Base-by-base conservation (phyloP, 1,284 basidiomycete species). In the Microbotryum silenes-acaulis region DNA sequence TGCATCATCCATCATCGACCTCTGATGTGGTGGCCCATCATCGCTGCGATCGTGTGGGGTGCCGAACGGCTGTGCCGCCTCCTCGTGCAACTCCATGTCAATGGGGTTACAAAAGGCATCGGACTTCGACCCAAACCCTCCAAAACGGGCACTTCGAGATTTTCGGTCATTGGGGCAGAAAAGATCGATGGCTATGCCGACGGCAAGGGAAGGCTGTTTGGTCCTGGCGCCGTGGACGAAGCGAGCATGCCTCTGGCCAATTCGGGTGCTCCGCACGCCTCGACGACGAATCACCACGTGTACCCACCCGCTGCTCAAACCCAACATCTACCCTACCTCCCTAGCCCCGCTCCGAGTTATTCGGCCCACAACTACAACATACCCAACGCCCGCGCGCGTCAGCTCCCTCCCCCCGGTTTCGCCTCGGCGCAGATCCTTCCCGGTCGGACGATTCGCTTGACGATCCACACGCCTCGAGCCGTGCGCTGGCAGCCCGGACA, bases 371-470 rank as follows among this genome's bases (percentile, higher is more conserved):
- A 52, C 52, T 21, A 51, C 51, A 51, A 7, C 48, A 27, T 7
- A 53, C 47, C 52, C 61, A 37, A 21, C 48, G 14, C 23, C 46
- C 61, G 14, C 33, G 27, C 57, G 21, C 59, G 54, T 6, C 48
- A n/a, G 7, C 61, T 77, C 4, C 83, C 83, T 9, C 83, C 85
- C 7, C 78, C 81, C 7, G 87, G 87, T 2, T 89, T 81, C 74
- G 87, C 85, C 1, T 83, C 87, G 57, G 86, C 84, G 1, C 87
- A 90, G 71, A 78, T 91, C 3, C 78, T 92, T 14, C 85, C 89
- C 0, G 90, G 89, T 4, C 80, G 83, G 20, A 89, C 86, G 4
- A 75, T 92, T 21, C 85, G 89, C 23, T 74, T 92, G 23, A 85
- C 86, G 1, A 77, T 90, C 47, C 78, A 84, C 49, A 81, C 86